Base-by-base conservation (phyloP, 192 early-diverging fungal species). In the Funneliformis mosseae region DNA sequence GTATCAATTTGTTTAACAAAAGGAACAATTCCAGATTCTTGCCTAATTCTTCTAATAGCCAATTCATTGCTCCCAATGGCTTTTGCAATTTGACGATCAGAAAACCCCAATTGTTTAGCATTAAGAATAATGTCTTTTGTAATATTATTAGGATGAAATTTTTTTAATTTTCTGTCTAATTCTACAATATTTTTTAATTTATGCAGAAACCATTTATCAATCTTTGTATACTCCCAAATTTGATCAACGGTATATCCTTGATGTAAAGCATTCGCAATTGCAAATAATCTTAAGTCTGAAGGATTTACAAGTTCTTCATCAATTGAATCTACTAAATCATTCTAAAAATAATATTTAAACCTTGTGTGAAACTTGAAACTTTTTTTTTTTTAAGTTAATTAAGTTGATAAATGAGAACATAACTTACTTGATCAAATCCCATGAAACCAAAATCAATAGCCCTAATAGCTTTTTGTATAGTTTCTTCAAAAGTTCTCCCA, bases 141-240 rank as follows among this genome's bases (percentile, higher is more conserved):
- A 68, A 59, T 68, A 14, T 62, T 61, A 14, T 85, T 38, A 91
- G 25, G 42, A 50, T 68, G 9, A 68, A 50, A 50, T 11, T 46
- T 33, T 76, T 66, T 45, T 18, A 78, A 25, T 28, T 68, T 23
- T 18, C 5, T 14, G 83, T 98, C 94, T 62, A 94, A 87, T 83
- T 92, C 91, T 12, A 94, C 93, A 82, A 99, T 96, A 82, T 93
- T 91, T 81, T 92, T 91, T 63, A 99, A 84, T 86, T 96, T 96
- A 91, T 96, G 92, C 80, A 99, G 92, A 91, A 99, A 99, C 98
- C 98, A 99, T 76, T 91, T 91, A 89, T 99, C 98, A 76, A 99
- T 96, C 71, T 92, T 88, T 66, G 97, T 98, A 79, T 97, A 89
- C 59, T 93, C 88, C 86, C 93, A 93, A 81, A 99, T 95, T 83